These are phyloP conservation scores for Tranzscheliella williamsii DNA, from an alignment of 1,284 basidiomycete species.

Conservation along the genomic window DNA sequence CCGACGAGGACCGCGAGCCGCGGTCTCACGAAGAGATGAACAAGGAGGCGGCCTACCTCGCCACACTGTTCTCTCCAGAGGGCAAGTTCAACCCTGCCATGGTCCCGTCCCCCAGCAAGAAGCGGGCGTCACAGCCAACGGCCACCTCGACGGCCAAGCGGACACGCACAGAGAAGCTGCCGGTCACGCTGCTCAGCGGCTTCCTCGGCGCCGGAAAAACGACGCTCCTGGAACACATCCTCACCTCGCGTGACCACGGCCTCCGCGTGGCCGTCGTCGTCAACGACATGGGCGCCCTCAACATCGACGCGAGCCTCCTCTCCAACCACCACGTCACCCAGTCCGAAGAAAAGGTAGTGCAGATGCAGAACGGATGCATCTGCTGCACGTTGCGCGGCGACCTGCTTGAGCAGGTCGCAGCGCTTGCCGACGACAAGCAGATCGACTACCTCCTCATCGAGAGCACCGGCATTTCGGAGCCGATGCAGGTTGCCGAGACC, in stretches of 20 bases:
- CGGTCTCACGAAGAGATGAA: conserved; percentile 46
- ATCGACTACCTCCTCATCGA: conserved; percentile 64
- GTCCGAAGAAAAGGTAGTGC: conserved; percentile 63
- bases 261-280: conserved; percentile 63
- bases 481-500: conserved; percentile 63
- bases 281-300: conserved; percentile 64
- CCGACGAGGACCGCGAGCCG: conserved; percentile 47
- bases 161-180: conserved; percentile 49
- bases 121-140: conserved; percentile 7
- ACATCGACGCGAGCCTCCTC: conserved; percentile 63
- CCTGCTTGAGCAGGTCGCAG: conserved; percentile 64
- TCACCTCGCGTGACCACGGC: conserved; percentile 63
- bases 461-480: conserved; percentile 64
- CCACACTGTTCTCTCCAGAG: conserved; percentile 12
- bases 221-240: conserved; percentile 63
- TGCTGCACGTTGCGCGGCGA: conserved; percentile 65
- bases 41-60: conserved; percentile 41
- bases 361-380: conserved; percentile 65
- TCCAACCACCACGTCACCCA: conserved; percentile 62
- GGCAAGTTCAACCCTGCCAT: conserved; percentile 17
- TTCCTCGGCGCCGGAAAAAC: conserved; percentile 65
- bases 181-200: conserved; percentile 64
- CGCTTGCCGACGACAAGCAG: conserved; percentile 59
- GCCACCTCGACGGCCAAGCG: conserved; percentile 6
- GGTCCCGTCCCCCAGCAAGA: conserved; percentile 2